phyloP scores from a whole-genome alignment of 257 asterid species.

The Ehretia macrophylla region DNA sequence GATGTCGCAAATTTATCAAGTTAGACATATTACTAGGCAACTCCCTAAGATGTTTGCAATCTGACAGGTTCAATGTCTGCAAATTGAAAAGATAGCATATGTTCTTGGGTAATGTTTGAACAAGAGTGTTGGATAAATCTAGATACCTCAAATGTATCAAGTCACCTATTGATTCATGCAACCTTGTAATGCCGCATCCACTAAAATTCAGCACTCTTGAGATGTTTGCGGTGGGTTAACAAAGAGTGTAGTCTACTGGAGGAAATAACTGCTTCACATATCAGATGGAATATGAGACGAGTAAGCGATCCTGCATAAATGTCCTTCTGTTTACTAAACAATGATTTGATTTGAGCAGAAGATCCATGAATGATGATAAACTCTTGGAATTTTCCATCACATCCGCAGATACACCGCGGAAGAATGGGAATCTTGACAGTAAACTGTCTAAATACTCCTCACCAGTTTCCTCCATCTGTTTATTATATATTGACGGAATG shows the following conservation, averaged over 20 bases:
- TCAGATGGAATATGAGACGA: conserved; percentile 7
- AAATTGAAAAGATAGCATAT: conserved; percentile 17
- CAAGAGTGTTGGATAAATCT: conserved; percentile 20
- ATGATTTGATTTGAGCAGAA: not conserved
- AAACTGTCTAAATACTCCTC: not conserved
- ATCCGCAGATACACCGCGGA: not conserved
- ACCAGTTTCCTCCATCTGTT: not conserved
- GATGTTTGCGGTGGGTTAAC: not conserved
- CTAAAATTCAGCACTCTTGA: conserved; percentile 5
- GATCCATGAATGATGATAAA: not conserved
- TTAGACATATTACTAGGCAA: conserved; percentile 19
- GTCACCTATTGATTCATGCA: conserved; percentile 6
- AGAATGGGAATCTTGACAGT: not conserved
- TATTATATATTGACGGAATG: not conserved
- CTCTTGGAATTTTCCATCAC: not conserved
- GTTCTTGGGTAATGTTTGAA: conserved; percentile 11
- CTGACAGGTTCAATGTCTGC: conserved; percentile 18
- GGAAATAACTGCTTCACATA: not conserved
- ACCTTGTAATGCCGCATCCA: conserved; percentile 1
- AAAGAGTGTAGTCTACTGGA: no score
- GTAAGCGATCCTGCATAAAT: conserved; percentile 20
- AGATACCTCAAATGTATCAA: conserved; percentile 11
- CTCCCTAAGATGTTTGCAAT: conserved; percentile 16
- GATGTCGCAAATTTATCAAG: conserved; percentile 24
- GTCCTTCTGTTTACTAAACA: no score